phyloP scores from a whole-genome alignment of 768 basidiomycete species.

The Amanita molliuscula region DNA sequence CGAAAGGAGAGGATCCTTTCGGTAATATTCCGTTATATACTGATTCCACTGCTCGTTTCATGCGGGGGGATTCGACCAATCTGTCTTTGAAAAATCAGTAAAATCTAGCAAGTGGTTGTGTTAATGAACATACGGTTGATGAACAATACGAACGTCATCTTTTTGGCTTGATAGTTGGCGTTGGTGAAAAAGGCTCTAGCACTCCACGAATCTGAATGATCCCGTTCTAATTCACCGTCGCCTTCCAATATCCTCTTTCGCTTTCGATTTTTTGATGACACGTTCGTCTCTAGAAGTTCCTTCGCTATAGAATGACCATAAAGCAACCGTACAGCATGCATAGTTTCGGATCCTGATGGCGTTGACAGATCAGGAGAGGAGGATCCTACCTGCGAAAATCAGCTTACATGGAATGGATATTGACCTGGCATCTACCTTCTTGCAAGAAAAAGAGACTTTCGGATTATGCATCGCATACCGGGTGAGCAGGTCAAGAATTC shows the following conservation, averaged over 20 bases:
- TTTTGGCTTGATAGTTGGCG: constrained; percentile 85
- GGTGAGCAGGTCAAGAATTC: constrained; percentile 85
- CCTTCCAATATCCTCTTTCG: constrained; percentile 13
- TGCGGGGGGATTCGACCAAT: constrained; percentile 77
- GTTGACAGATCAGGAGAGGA: constrained; percentile 75
- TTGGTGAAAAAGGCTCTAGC: constrained; percentile 74
- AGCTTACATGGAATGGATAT: background rate
- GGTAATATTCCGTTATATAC: constrained; percentile 80
- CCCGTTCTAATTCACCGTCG: constrained; percentile 20
- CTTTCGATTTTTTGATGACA: constrained; percentile 18
- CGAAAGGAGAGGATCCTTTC: constrained; percentile 82
- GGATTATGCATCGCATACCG: constrained; percentile 95
- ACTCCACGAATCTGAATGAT: constrained; percentile 46
- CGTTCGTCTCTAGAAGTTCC: constrained; percentile 47
- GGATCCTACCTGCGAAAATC: constrained; percentile 47
- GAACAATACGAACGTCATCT: constrained; percentile 77
- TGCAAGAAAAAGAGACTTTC: constrained; percentile 79
- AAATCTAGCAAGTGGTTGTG: background rate
- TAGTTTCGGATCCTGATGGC: constrained; percentile 50
- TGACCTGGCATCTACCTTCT: constrained; percentile 49
- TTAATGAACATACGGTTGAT: constrained; percentile 70
- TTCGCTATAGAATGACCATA: constrained; percentile 78
- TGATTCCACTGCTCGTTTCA: constrained; percentile 81
- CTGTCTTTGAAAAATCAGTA: constrained; percentile 47
- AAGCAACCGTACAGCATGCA: constrained; percentile 65